Evolutionary conservation across 768 basidiomycete species (phyloP).

Genomic region (Suillus subaureus): DNA sequence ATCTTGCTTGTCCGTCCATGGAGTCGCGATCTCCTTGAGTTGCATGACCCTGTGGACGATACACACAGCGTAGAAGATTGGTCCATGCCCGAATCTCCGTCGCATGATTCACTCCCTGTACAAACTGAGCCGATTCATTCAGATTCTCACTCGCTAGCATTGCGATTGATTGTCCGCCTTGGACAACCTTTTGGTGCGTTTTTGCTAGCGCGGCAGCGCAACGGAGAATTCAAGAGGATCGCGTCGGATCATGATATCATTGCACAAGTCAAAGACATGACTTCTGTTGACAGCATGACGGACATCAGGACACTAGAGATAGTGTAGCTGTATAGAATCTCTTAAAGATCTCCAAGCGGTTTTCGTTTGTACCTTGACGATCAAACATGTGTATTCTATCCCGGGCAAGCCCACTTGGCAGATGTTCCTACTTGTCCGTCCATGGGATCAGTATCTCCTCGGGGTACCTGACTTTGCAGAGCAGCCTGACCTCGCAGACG

Average conservation of each 20-base stretch:
- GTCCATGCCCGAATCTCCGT: neutral
- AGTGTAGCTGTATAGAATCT: neutral
- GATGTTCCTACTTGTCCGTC: too few relatives aligned
- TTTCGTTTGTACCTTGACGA: too few relatives aligned
- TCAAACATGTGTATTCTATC: too few relatives aligned
- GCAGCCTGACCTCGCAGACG: too few relatives aligned
- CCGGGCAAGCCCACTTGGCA: too few relatives aligned
- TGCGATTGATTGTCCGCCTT: neutral
- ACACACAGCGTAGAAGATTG: neutral
- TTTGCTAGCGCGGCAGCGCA: neutral
- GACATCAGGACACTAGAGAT: neutral
- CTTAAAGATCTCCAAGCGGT: too few relatives aligned
- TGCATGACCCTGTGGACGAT: neutral
- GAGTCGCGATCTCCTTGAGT: neutral
- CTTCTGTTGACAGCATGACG: neutral
- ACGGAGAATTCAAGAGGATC: neutral
- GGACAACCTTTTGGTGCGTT: neutral
- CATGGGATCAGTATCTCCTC: too few relatives aligned
- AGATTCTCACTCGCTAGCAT: neutral
- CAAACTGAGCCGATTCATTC: neutral
- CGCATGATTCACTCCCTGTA: neutral
- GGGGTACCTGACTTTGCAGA: too few relatives aligned
- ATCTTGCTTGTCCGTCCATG: neutral
- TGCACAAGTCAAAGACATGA: neutral
- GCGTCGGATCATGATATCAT: neutral